Base-by-base conservation (phyloP, 1,139 yeast genomes). In the Geotrichum restrictum region DNA sequence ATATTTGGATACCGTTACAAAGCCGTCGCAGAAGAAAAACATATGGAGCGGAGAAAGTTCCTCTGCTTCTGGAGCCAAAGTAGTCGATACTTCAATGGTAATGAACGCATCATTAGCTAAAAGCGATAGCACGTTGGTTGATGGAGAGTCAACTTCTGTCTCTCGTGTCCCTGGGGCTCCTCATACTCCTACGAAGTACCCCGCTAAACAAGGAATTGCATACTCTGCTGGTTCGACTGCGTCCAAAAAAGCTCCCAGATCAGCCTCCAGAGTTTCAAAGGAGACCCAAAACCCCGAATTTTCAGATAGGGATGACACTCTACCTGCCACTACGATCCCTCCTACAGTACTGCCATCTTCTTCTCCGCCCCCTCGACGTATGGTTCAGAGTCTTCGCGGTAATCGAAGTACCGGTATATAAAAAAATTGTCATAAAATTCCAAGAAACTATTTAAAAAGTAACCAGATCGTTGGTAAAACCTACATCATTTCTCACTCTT, bases 401-500 rank as follows among this genome's bases (percentile, higher is more conserved):
- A 14, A 38, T 27, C 19, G 7, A 27, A 45, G n/a, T 16, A 31
- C n/a, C n/a, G n/a, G n/a, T 10, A 41, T 11, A 31, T n/a, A 29
- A n/a, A 47, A 13, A 21, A 16, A 19, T 22, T 47, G 16, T n/a
- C 14, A 14, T 13, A 22, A 37, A 42, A 27, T 5, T 34, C 40
- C 40, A 33, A 32, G 13, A 34, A 33, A 44, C 36, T 19, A 27
- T 14, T 27, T 3, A 41, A 41, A 41, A 48, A 48, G 33, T 19
- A 48, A n/a, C n/a, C n/a, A n/a, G n/a, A n/a, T n/a, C n/a, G n/a
- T n/a, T n/a, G n/a, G n/a, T 24, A 22, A 14, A 19, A 21, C 16
- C 21, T 22, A 4, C n/a, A 6, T 10, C 39, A 53, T 47, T 50
- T 43, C 21, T 53, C 53, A 10, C 38, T 45, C 29, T 44, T 50